These are phyloP conservation scores for Haematococcus lacustris DNA, from an alignment of 139 green algal genomes.

Conservation along the genomic window DNA sequence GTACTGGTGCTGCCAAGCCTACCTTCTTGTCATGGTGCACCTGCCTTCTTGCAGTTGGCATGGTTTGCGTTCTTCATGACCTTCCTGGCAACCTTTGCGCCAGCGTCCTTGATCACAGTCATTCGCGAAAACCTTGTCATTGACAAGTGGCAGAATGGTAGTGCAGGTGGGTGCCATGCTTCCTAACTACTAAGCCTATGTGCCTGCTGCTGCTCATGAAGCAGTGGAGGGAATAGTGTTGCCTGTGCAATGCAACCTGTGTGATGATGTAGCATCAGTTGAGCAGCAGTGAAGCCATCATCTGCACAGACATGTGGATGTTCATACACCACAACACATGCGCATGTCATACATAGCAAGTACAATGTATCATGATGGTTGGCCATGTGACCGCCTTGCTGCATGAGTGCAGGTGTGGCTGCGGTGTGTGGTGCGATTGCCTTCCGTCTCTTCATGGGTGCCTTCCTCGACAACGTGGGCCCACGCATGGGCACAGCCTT, in stretches of 20 bases:
- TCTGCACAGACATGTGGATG: no score
- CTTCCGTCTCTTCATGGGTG: constrained; percentile 57
- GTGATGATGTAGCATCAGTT: no score
- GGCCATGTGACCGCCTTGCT: no score
- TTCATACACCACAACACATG: no score
- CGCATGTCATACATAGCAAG: no score
- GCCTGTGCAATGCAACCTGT: no score
- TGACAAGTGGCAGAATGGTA: constrained; percentile 39
- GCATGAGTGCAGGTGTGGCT: constrained; percentile 43
- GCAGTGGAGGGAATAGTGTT: no score
- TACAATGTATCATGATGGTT: no score
- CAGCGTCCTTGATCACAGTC: constrained; percentile 51
- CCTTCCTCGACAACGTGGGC: constrained; percentile 69
- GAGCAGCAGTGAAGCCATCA: no score
- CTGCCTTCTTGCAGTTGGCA: constrained; percentile 60
- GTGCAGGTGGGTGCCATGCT: constrained; percentile 11
- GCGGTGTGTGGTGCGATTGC: constrained; percentile 61
- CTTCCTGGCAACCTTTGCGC: constrained; percentile 90
- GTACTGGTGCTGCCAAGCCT: no score
- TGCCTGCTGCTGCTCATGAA: not conserved
- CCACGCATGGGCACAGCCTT: constrained; percentile 50
- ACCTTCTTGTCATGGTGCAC: no score
- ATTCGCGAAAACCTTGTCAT: constrained; percentile 79
- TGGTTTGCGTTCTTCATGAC: constrained; percentile 85
- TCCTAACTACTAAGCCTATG: not conserved